A percentile compares a stretch with the other conserved stretches of the same genome.
phyloP scores from a whole-genome alignment of 2,329 filamentous ascomycete genomes.

The Clonostachys byssicola region DNA sequence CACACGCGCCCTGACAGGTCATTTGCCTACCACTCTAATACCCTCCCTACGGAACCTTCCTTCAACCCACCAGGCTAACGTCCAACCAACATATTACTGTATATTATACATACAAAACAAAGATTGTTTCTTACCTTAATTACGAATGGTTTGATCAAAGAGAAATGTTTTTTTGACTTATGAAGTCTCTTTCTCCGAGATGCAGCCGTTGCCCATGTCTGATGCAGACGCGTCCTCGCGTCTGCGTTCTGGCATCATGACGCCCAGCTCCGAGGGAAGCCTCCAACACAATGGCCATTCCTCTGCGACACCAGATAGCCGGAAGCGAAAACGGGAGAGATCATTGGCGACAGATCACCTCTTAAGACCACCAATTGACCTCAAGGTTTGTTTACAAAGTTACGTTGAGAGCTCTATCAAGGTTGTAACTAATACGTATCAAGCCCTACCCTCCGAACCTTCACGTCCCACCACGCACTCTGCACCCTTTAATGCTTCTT shows the following conservation, averaged over 20 bases:
- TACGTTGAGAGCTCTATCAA: background rate
- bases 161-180: background rate
- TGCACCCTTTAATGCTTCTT: conserved; percentile 59
- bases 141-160: no score
- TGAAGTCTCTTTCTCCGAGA: background rate
- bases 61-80: no score
- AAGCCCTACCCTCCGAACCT: conserved; percentile 43
- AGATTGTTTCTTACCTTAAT: no score
- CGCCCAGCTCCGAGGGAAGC: conserved; percentile 30
- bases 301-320: conserved; percentile 11
- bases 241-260: conserved; percentile 34
- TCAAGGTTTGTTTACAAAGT: conserved; percentile 36
- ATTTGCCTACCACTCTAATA: no score
- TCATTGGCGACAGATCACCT: conserved; percentile 43
- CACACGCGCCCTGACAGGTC: no score
- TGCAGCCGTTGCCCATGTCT: background rate
- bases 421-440: conserved; percentile 3
- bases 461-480: conserved; percentile 45
- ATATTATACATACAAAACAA: no score
- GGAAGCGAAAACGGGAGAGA: conserved; percentile 28
- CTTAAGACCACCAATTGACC: conserved; percentile 43
- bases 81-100: no score
- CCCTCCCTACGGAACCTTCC: no score
- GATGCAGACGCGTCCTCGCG: conserved; percentile 43
- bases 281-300: conserved; percentile 25